A percentile compares a stretch with the other conserved stretches of the same genome.
phyloP scores from a whole-genome alignment of 352 stramenopile genomes.

The Globisporangium camurandrum region DNA sequence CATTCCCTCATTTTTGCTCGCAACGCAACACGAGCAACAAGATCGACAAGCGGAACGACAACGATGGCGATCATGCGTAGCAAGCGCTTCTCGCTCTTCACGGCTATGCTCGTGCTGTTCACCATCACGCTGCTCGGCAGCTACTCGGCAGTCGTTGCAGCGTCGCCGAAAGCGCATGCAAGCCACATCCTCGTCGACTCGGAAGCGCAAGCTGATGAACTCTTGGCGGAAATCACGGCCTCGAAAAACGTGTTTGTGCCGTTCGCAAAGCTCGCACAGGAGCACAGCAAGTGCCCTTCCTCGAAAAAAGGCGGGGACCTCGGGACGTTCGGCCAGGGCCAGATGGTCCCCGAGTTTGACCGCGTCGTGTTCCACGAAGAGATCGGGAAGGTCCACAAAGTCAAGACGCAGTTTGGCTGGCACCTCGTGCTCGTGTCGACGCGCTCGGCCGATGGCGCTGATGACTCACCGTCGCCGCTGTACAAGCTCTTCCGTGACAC shows the following conservation, averaged over 20 bases:
- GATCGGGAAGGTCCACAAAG: constrained; percentile 71
- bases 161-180: constrained; percentile 33
- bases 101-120: constrained; percentile 7
- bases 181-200: constrained; percentile 80
- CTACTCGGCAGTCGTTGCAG: constrained; percentile 2
- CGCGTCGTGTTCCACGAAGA: constrained; percentile 61
- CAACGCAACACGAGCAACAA: background rate
- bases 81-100: constrained; percentile 11
- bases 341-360: constrained; percentile 78
- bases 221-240: constrained; percentile 42
- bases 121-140: constrained; percentile 7
- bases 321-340: constrained; percentile 56
- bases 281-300: constrained; percentile 67
- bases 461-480: constrained; percentile 20
- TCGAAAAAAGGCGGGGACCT: constrained; percentile 58
- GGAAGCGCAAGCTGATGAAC: constrained; percentile 49
- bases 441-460: constrained; percentile 34
- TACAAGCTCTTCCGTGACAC: constrained; percentile 26
- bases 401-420: constrained; percentile 76
- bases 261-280: constrained; percentile 61
- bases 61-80: constrained; percentile 1
- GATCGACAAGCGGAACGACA: constrained; percentile 1
- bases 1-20: background rate
- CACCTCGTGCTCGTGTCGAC: constrained; percentile 54
- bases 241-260: constrained; percentile 44